Evolutionary conservation across 176 grass and related monocot species (phyloP).

Genomic region (Ampelocalamus luodianensis): DNA sequence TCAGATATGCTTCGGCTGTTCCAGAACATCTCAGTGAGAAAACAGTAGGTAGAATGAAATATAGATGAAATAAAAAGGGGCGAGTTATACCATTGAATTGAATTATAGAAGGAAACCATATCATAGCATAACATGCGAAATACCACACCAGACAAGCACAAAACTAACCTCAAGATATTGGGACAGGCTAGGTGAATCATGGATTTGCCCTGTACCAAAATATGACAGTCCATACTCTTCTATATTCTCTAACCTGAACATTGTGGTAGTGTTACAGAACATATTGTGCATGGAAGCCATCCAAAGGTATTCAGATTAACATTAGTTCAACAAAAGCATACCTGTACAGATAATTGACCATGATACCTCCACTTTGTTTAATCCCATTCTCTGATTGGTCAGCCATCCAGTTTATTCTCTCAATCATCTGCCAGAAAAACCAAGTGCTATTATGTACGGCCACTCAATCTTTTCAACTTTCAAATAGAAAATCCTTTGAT

Average conservation of each 20-base stretch:
- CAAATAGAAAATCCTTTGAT: neutral
- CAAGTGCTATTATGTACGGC: neutral
- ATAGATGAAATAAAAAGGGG: neutral
- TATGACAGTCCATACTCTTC: constrained; percentile 79
- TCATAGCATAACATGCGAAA: constrained; percentile 2
- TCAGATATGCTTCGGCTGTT: constrained; percentile 7
- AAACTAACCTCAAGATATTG: constrained; percentile 71
- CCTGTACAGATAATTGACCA: constrained; percentile 98
- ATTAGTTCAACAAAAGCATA: constrained; percentile 40
- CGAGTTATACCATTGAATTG: neutral
- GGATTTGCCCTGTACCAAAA: constrained; percentile 51
- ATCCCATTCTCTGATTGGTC: constrained; percentile 95
- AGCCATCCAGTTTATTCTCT: constrained; percentile 97
- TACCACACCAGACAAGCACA: neutral
- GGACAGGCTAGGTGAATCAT: constrained; percentile 57
- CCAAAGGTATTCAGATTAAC: neutral
- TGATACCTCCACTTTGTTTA: constrained; percentile 93
- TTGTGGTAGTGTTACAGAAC: neutral
- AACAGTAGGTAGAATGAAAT: constrained; percentile 6
- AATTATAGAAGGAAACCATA: neutral
- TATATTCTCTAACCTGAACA: constrained; percentile 75
- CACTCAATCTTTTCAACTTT: neutral
- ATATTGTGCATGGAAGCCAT: neutral
- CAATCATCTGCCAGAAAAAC: constrained; percentile 62
- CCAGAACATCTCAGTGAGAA: constrained; percentile 27